These are phyloP conservation scores for Tetrapisispora taiwanensis DNA, from an alignment of 805 yeast genomes.

Conservation along the genomic window DNA sequence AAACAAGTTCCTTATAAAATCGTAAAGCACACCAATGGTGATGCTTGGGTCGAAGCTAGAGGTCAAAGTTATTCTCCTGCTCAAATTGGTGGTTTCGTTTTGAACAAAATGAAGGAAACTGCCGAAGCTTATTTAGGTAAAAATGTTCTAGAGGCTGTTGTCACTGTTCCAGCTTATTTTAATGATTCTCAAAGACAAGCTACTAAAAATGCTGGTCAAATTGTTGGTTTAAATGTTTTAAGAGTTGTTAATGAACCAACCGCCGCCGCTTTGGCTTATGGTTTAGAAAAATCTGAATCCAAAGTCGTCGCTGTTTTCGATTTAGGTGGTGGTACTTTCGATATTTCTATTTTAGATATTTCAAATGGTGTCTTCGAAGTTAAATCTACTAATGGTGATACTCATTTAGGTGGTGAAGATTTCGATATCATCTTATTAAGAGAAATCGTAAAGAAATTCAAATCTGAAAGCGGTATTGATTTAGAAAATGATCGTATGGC, in stretches of 20 bases:
- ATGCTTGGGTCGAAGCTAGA: slow-evolving; percentile 91
- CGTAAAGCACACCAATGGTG: slow-evolving; percentile 84
- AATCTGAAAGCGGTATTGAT: slow-evolving; percentile 56
- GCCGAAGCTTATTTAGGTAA: slow-evolving; percentile 89
- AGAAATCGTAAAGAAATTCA: slow-evolving; percentile 69
- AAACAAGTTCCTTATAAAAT: slow-evolving; percentile 84
- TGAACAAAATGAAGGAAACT: slow-evolving; percentile 97
- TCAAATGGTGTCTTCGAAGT: slow-evolving; percentile 98
- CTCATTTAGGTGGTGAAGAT: slow-evolving; percentile 84
- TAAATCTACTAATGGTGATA: slow-evolving; percentile 90
- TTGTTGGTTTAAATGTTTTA: slow-evolving; percentile 80
- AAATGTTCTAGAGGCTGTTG: slow-evolving; percentile 78
- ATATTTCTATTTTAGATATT: slow-evolving; percentile 90
- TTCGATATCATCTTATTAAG: slow-evolving; percentile 80
- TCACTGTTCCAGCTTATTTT: slow-evolving; percentile 82
- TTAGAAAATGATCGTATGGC: slow-evolving; percentile 51
- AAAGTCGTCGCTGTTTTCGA: slow-evolving; percentile 92
- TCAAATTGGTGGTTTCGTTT: slow-evolving; percentile 87
- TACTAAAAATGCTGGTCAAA: slow-evolving; percentile 94
- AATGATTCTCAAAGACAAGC: slow-evolving; percentile 79
- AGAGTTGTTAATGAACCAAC: slow-evolving; percentile 81
- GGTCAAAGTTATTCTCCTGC: slow-evolving; percentile 88
- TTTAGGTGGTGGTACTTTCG: slow-evolving; percentile 98
- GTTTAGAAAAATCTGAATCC: slow-evolving; percentile 70
- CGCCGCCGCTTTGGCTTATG: slow-evolving; percentile 90